Conservation (phyloP, 78 protist species). For the Dictyostelium firmibasis region DNA sequence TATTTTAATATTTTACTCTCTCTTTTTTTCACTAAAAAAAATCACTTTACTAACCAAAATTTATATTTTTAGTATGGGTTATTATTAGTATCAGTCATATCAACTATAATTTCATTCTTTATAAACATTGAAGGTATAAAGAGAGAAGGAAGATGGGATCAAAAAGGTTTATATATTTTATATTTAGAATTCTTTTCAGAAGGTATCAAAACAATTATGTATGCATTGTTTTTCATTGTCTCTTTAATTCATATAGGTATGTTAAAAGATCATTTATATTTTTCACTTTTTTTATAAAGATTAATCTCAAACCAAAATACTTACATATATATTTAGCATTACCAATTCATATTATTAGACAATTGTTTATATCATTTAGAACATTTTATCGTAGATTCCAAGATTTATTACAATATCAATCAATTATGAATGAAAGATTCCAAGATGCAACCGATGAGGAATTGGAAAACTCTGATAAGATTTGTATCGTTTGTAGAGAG, state of each 20-base stretch:
- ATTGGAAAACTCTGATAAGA: slow-evolving; percentile 76
- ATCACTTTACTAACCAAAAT: not conserved
- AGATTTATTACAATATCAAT: slow-evolving; percentile 59
- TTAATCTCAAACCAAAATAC: too few relatives aligned
- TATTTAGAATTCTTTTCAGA: slow-evolving; percentile 86
- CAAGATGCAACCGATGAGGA: slow-evolving; percentile 91
- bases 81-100: slow-evolving; percentile 29
- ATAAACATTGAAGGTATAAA: slow-evolving; percentile 80
- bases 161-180: slow-evolving; percentile 83
- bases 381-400: slow-evolving; percentile 61
- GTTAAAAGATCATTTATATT: too few relatives aligned
- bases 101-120: slow-evolving; percentile 71
- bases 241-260: slow-evolving; percentile 68
- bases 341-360: slow-evolving; percentile 93
- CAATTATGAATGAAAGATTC: slow-evolving; percentile 75
- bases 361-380: slow-evolving; percentile 85
- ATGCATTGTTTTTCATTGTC: slow-evolving; percentile 76
- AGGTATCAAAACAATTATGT: slow-evolving; percentile 56
- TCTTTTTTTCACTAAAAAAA: too few relatives aligned
- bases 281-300: too few relatives aligned
- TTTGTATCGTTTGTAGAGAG: slow-evolving; percentile 91
- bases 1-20: not conserved
- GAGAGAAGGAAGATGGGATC: slow-evolving; percentile 88
- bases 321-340: slow-evolving; percentile 32
- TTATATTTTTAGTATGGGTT: slow-evolving; percentile 60